Conservation (phyloP, 1,284 basidiomycete genomes). For the Ganoderma leucocontextum region DNA sequence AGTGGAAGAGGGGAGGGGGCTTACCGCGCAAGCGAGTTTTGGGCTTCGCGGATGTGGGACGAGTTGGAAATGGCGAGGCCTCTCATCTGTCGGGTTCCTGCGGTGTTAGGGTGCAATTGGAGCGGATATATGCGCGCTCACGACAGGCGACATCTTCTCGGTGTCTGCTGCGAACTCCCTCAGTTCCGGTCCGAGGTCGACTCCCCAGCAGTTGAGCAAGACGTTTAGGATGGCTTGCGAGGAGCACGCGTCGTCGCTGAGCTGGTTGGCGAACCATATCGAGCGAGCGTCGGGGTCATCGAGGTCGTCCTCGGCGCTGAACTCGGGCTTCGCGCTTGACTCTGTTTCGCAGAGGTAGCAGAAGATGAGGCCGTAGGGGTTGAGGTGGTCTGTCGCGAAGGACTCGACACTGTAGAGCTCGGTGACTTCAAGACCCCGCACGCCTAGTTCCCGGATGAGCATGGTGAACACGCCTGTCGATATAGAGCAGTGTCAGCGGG, state of each 20-base stretch:
- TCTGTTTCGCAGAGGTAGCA: conserved; percentile 66
- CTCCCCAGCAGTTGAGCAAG: conserved; percentile 58
- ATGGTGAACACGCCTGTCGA: conserved; percentile 64
- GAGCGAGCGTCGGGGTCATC: conserved; percentile 60
- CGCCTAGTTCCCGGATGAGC: conserved; percentile 59
- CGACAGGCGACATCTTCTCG: conserved; percentile 61
- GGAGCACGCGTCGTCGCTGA: conserved; percentile 71
- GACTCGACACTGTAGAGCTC: conserved; percentile 70
- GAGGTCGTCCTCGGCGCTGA: conserved; percentile 52
- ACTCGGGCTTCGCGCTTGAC: conserved; percentile 49
- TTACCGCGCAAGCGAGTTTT: conserved; percentile 67
- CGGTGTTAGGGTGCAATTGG: not conserved
- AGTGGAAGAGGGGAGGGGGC: conserved; percentile 12
- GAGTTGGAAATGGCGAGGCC: conserved; percentile 67
- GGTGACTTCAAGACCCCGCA: conserved; percentile 57
- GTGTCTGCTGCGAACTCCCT: conserved; percentile 58
- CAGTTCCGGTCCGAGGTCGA: conserved; percentile 57
- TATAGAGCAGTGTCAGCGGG: conserved; percentile 28
- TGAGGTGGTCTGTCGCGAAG: conserved; percentile 64
- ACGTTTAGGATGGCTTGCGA: conserved; percentile 69
- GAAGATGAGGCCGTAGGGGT: conserved; percentile 62
- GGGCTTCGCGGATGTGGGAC: conserved; percentile 56
- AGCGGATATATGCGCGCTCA: conserved; percentile 38
- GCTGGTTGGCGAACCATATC: conserved; percentile 73
- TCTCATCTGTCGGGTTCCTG: conserved; percentile 55